phyloP scores from a whole-genome alignment of 1,284 basidiomycete species.

The Rhodotorula sp. region DNA sequence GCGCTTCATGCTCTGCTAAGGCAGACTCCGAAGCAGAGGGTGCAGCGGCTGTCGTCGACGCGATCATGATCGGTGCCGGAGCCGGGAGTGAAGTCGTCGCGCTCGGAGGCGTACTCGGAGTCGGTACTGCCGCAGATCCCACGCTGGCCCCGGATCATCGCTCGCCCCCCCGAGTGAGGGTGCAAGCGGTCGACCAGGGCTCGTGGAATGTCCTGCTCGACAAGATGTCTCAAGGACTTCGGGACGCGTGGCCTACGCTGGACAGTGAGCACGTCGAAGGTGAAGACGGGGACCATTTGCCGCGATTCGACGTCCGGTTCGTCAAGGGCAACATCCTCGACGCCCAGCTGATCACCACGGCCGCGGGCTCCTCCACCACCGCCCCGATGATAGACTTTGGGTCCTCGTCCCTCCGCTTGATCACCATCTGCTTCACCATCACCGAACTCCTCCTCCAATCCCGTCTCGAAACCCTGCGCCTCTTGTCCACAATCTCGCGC shows the following conservation, averaged over 20 bases:
- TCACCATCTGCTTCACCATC: constrained; percentile 40
- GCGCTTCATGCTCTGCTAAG: neutral
- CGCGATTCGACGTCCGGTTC: constrained; percentile 18
- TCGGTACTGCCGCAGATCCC: neutral
- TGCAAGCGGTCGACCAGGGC: constrained; percentile 27
- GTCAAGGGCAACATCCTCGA: constrained; percentile 23
- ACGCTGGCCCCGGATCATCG: neutral
- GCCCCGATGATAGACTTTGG: neutral
- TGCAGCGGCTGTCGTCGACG: neutral
- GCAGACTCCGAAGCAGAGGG: neutral
- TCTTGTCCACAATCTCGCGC: constrained; percentile 27
- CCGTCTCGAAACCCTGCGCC: constrained; percentile 28
- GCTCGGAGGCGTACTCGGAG: constrained; percentile 20
- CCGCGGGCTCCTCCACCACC: neutral
- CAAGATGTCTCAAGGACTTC: constrained; percentile 17
- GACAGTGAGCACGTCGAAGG: neutral
- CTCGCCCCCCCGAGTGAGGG: constrained; percentile 7
- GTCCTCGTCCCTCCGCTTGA: constrained; percentile 10
- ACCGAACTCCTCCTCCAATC: constrained; percentile 40
- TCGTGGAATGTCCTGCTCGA: constrained; percentile 18
- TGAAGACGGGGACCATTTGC: neutral
- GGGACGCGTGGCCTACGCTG: constrained; percentile 12
- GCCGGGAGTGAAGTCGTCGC: constrained; percentile 36
- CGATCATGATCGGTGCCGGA: constrained; percentile 34
- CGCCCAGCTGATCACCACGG: neutral